These are phyloP conservation scores for Fraxinus sp. DNA, from an alignment of 305 asterid genomes.

Conservation along the genomic window DNA sequence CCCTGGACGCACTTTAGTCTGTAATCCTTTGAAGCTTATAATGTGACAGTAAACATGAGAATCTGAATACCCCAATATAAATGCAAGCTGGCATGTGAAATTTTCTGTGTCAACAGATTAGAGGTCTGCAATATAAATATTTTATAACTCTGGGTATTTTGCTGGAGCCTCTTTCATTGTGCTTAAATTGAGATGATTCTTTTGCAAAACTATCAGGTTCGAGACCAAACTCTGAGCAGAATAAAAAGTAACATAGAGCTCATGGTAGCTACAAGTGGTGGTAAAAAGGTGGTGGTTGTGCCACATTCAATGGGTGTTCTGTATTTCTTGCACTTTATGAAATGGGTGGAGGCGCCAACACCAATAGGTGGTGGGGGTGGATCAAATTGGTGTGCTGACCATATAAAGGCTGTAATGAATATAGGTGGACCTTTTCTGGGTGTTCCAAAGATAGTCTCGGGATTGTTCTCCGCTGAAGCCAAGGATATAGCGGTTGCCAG, in stretches of 20 bases:
- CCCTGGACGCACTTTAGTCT: constrained; percentile 3
- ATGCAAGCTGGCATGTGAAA: neutral
- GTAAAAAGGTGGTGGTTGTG: constrained; percentile 73
- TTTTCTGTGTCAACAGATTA: neutral
- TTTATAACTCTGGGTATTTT: neutral
- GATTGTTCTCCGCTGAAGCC: constrained; percentile 83
- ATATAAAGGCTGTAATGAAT: constrained; percentile 77
- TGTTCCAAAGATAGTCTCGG: constrained; percentile 72
- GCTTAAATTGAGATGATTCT: constrained; percentile 18
- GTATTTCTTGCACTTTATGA: constrained; percentile 87
- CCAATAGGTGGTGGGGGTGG: constrained; percentile 92
- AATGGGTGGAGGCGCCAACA: constrained; percentile 81
- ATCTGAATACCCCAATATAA: neutral
- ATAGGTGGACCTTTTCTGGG: constrained; percentile 85
- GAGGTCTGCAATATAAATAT: neutral
- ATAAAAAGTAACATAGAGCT: constrained; percentile 78
- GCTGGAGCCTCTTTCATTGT: constrained; percentile 9
- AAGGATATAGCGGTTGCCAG: constrained; percentile 78
- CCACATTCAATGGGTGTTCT: constrained; percentile 89
- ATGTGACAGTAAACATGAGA: neutral
- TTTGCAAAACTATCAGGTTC: constrained; percentile 45
- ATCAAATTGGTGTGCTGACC: constrained; percentile 74
- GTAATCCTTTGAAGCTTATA: constrained; percentile 19
- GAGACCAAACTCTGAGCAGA: constrained; percentile 77
- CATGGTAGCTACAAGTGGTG: constrained; percentile 69